Evolutionary conservation across 1,139 yeast genomes (phyloP).

Genomic region (Zygosaccharomyces pseudobailii): DNA sequence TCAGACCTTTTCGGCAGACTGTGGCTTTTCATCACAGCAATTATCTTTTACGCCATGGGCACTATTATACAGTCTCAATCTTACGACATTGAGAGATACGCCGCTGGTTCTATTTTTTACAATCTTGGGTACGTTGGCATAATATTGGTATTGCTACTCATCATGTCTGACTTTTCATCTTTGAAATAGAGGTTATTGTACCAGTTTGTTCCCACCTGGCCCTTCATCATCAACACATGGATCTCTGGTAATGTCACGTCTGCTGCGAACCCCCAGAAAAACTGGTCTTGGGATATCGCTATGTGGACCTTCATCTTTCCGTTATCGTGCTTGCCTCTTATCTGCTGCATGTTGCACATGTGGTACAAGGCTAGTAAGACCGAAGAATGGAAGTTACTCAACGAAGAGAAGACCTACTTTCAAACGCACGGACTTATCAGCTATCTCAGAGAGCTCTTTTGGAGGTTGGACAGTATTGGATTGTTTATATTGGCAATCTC

Average conservation of each 20-base stretch:
- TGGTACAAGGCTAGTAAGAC: slow-evolving; percentile 44
- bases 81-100: slow-evolving; percentile 53
- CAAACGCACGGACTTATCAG: slow-evolving; percentile 20
- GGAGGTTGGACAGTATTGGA: slow-evolving; percentile 56
- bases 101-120: slow-evolving; percentile 67
- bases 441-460: slow-evolving; percentile 22
- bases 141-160: slow-evolving; percentile 48
- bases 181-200: slow-evolving; percentile 63
- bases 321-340: slow-evolving; percentile 51
- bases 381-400: slow-evolving; percentile 41
- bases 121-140: slow-evolving; percentile 65
- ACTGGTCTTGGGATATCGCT: slow-evolving; percentile 68
- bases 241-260: slow-evolving; percentile 51
- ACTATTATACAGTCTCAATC: slow-evolving; percentile 64
- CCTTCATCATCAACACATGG: slow-evolving; percentile 71
- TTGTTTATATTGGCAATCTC: slow-evolving; percentile 45
- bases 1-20: slow-evolving; percentile 66
- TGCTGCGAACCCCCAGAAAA: slow-evolving; percentile 33
- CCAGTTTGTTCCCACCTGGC: slow-evolving; percentile 59
- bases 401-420: slow-evolving; percentile 22
- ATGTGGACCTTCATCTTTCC: slow-evolving; percentile 76
- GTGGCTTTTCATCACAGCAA: slow-evolving; percentile 47
- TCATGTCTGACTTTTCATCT: slow-evolving; percentile 58
- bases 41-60: slow-evolving; percentile 61
- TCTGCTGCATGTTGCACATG: slow-evolving; percentile 51